Base-by-base conservation (phyloP, 768 basidiomycete genomes). In the Pisolithus sp. region DNA sequence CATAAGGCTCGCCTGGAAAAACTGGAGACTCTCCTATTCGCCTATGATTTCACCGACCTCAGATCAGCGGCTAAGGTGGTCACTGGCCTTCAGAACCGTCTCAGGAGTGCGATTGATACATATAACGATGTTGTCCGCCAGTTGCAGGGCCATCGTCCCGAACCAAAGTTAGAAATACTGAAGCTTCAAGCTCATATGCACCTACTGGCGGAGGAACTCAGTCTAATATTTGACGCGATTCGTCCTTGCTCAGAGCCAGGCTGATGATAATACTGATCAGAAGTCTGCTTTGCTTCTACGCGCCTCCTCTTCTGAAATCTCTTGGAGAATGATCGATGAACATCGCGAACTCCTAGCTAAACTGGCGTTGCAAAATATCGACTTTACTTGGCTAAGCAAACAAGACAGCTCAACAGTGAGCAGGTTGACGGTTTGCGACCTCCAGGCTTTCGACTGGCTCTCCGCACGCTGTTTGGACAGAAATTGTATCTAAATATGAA, bases 271-370 rank as follows among this genome's bases (percentile, higher is more conserved):
- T 52, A 75, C 80, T 5, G 85, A 87, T 56, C 81, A 85, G 56
- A 89, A 89, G 60, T 87, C 88, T 1, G 89, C 91, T 2, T 74
- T 93, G 43, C 76, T 89, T 48, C 69, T 95, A 28, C 85, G 89
- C 53, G 86, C 91, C 1, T 83, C 82, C 6, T 91, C 91, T 0
- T 80, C 83, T 6, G 88, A 93, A 65, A 85, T 98, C 43, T 91
- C 89, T 0, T 98, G 93, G 93, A 78, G 78, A 53, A 93, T 97
- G 90, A 70, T 95, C 15, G 86, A 86, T 60, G 79, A 85, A 42
- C 71, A 79, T 38, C 73, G 77, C 45, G 81, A 85, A 40, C 73
- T 94, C 41, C 75, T 95, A 2, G 84, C 90, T 37, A 95, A 96
- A 69, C 76, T 96, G 41, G 86, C 86, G n/a, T 78, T 94, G 42